Evolutionary conservation across 192 early-diverging fungal species (phyloP), one percentile per base, ranked within the genome.

Genomic region (Backusella westeae): DNA sequence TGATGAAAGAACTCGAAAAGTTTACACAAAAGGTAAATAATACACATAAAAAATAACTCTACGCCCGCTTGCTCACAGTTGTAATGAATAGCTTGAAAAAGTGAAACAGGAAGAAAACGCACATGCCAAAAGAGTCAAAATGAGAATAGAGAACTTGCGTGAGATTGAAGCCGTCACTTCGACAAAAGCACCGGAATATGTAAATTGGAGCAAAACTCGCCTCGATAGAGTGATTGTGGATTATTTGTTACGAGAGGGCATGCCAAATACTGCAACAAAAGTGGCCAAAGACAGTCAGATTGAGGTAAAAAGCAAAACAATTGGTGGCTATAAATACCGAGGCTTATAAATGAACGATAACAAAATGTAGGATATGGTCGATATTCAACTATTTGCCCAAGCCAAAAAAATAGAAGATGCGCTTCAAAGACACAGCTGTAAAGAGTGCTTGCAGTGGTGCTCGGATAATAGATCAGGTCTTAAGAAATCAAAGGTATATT

Each of bases 371-470:
- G 84, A 92, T 39, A 87, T 96, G 74, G 95, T 96, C 6, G 98
- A 99, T 78, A 83, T 96, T 6, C 93, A 96, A 71, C 80, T 99
- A 21, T 99, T 99, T 89, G 87, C 85, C 8, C 93, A 95, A 77
- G 89, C 93, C 1, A 89, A 89, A 74, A 85, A 85, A 69, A 93
- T 97, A 35, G 95, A 97, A 83, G 87, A 90, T 56, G 90, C 96
- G 6, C 86, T 99, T 38, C 79, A 87, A 67, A 75, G 84, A 14
- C 87, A 91, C 46, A 96, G 93, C 81, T 99, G 97, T 80, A 77
- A 88, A 35, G 94, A 97, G 80, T 93, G 93, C 35, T 80, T 99
- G 72, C 86, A 88, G 52, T 99, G 98, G 98, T 99, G 98, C 79
- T 90, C 87, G 19, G 97, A 99, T 23, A 98, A 99, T 84, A 90